Conservation (phyloP, 176 grass and related monocot species). For the Tuctoria greenei region DNA sequence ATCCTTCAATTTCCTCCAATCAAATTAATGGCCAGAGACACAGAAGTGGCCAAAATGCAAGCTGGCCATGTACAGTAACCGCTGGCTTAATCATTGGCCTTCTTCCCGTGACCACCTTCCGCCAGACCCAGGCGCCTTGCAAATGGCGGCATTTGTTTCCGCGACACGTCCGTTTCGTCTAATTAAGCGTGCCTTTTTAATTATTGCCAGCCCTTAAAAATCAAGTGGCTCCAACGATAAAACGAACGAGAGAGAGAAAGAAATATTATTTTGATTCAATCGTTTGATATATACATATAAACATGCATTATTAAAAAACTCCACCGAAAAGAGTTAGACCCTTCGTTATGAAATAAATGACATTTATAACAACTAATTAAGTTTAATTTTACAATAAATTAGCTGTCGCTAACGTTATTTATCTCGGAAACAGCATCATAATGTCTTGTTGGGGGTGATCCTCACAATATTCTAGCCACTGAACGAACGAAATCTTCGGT, state of each 20-base stretch:
- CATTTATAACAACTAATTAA: too few relatives aligned
- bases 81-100: slow-evolving; percentile 37
- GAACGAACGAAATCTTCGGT: slow-evolving; percentile 13
- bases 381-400: too few relatives aligned
- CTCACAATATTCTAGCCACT: background rate
- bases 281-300: too few relatives aligned
- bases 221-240: background rate
- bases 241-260: background rate
- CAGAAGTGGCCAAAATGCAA: background rate
- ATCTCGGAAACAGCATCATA: too few relatives aligned
- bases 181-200: slow-evolving; percentile 33
- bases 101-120: background rate
- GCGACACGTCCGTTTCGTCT: slow-evolving; percentile 24
- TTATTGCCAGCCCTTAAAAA: slow-evolving; percentile 29
- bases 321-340: background rate
- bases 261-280: too few relatives aligned
- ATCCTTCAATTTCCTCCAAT: too few relatives aligned
- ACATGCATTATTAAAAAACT: too few relatives aligned
- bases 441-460: background rate
- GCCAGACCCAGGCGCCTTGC: slow-evolving; percentile 5
- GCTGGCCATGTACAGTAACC: slow-evolving; percentile 25
- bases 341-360: too few relatives aligned
- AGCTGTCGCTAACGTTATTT: too few relatives aligned
- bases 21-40: too few relatives aligned
- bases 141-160: slow-evolving; percentile 23